Percentiles rank a stretch among this genome's conserved stretches.
Conservation (phyloP, 2,329 filamentous ascomycete species). For the Pseudomassariella vexata region DNA sequence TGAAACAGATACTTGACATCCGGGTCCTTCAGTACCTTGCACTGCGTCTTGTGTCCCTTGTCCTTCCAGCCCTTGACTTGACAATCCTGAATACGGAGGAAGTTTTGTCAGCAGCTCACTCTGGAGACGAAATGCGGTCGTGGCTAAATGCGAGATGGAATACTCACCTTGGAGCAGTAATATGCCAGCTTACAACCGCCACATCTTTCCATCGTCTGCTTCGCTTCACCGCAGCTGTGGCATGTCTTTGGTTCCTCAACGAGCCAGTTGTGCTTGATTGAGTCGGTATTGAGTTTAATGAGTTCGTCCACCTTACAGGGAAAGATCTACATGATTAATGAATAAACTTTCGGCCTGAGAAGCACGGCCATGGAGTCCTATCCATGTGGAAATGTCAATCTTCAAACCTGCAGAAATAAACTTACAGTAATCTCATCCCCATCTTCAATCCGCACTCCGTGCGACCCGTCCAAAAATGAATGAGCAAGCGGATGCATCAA, state of each 20-base stretch:
- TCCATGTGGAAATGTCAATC: too few species aligned
- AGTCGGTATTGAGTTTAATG: conserved; percentile 13
- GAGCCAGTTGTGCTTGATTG: conserved; percentile 7
- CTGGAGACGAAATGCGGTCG: not conserved
- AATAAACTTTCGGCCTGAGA: not conserved
- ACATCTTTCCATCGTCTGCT: conserved; percentile 8
- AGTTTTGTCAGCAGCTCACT: not conserved
- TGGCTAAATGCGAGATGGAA: not conserved
- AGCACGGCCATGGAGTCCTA: not conserved
- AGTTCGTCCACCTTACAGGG: conserved; percentile 10
- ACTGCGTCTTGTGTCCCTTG: conserved; percentile 15
- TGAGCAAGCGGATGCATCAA: conserved; percentile 13
- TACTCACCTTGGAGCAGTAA: conserved; percentile 13
- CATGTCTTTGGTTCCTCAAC: conserved; percentile 8
- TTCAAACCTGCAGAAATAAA: too few species aligned
- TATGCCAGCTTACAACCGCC: conserved; percentile 10
- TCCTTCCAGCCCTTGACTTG: conserved; percentile 15
- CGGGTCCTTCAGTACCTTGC: conserved; percentile 13
- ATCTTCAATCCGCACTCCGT: conserved; percentile 10
- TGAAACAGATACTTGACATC: conserved; percentile 12
- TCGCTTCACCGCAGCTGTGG: conserved; percentile 10
- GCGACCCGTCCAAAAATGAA: conserved; percentile 8
- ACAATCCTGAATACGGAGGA: conserved; percentile 9
- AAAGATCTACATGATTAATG: conserved; percentile 10
- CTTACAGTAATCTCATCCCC: conserved; percentile 8